phyloP scores from a whole-genome alignment of 169 alveolate genomes.

The Ichthyophthirius multifiliis region DNA sequence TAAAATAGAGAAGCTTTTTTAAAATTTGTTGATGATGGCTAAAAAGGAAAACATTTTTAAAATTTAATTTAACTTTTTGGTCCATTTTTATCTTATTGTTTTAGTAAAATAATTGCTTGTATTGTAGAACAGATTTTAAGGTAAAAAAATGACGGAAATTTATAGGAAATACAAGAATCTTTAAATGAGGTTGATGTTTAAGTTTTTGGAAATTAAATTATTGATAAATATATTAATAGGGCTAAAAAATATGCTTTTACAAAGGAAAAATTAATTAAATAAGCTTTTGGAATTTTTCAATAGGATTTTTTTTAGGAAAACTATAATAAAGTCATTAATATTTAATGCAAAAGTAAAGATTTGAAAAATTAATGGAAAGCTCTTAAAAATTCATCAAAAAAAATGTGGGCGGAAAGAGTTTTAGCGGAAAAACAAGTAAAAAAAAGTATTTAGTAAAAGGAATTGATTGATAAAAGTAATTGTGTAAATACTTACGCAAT shows the following conservation, averaged over 20 bases:
- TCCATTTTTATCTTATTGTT: neutral
- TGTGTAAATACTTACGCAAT: too few species aligned
- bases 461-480: too few species aligned
- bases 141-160: neutral
- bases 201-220: neutral
- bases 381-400: neutral
- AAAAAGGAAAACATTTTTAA: neutral
- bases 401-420: constrained; percentile 4
- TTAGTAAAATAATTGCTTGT: neutral
- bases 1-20: neutral
- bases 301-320: neutral
- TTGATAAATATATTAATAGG: neutral
- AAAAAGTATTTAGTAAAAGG: neutral
- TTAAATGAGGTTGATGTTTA: neutral
- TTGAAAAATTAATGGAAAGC: neutral
- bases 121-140: neutral
- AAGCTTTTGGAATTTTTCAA: neutral
- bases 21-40: neutral
- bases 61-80: neutral
- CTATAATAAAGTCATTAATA: neutral
- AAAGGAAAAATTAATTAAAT: neutral
- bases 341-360: neutral
- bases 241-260: neutral
- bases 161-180: neutral
- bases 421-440: neutral